Evolutionary conservation across 108 stramenopile genomes (phyloP), one percentile per base, ranked within the genome.

Genomic region (Cyclostephanos invisitatus): DNA sequence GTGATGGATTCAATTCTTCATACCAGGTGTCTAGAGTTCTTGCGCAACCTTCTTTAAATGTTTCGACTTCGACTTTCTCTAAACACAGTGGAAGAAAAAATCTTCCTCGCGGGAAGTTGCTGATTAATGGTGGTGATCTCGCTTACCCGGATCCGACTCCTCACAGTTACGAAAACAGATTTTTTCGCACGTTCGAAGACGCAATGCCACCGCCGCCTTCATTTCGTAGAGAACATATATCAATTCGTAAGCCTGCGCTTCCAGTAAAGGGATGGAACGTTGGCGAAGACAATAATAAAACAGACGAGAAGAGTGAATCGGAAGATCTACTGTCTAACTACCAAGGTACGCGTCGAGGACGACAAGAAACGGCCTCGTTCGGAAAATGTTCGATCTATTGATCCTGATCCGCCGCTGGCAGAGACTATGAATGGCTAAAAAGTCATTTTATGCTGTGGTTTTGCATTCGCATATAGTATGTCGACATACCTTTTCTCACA

Each of bases 101-200:
- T 10, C 81, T 88, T 10, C 85, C 85, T 27, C 67, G 87, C 8
- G 87, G 87, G 6, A 77, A 82, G 24, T 18, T 88, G 2, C 73
- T 88, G n/a, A 70, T 88, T 12, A 64, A 84, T 53, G 87, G 87
- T n/a, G 87, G 87, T 21, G 87, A 88, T 64, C 69, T 88, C 20
- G 87, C 87, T 6, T 88, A 88, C 50, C 87, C 87, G 2, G 81
- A 82, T 27, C 87, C 87, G 15, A 78, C 68, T 18, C 59, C 62
- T 12, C 62, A 82, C 21, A 78, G 47, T 38, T 88, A 84, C 57
- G 87, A 85, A 61, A 74, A 70, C 42, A 58, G 87, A 20, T 84
- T 88, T 55, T 88, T 88, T 61, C 61, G 81, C 14, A 81, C 87
- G 3, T 88, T 88, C 54, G 87, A 88, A 58, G 85, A 88, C 64